These are phyloP conservation scores for Cardamine chenopodiifolia DNA, from an alignment of 345 rosid species.

Conservation along the genomic window DNA sequence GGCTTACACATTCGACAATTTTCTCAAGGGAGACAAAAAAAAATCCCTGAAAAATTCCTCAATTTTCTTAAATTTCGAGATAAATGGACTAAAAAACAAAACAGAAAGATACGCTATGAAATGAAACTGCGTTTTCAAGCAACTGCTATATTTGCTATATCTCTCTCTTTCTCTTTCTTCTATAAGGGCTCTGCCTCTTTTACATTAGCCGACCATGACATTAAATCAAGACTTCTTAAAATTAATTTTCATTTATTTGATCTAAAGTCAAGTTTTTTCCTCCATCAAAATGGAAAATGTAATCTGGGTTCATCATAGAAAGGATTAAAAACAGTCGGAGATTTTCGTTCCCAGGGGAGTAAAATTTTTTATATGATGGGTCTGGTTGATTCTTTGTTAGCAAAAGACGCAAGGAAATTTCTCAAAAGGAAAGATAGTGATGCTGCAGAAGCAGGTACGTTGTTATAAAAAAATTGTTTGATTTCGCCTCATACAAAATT, in stretches of 20 bases:
- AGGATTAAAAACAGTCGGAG: slow-evolving; percentile 24
- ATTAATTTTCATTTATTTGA: background rate
- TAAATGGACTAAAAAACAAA: background rate
- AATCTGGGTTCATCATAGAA: slow-evolving; percentile 34
- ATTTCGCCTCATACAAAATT: too few species aligned
- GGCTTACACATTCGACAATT: slow-evolving; percentile 7
- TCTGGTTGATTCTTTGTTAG: slow-evolving; percentile 51
- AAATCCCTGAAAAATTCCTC: slow-evolving; percentile 22
- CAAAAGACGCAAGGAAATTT: slow-evolving; percentile 54
- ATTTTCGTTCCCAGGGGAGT: background rate
- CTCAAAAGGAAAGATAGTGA: slow-evolving; percentile 94
- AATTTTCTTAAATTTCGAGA: slow-evolving; percentile 13
- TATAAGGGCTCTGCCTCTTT: slow-evolving; percentile 33
- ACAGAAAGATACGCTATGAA: slow-evolving; percentile 40
- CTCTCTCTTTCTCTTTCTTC: slow-evolving; percentile 9
- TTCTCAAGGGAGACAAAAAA: slow-evolving; percentile 8
- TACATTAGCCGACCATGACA: slow-evolving; percentile 18
- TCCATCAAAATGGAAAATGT: slow-evolving; percentile 29
- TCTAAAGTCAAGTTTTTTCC: slow-evolving; percentile 15
- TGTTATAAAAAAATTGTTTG: too few species aligned
- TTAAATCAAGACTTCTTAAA: background rate
- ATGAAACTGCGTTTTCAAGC: slow-evolving; percentile 44
- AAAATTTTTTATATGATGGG: slow-evolving; percentile 41
- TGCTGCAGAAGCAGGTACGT: slow-evolving; percentile 85
- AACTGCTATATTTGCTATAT: slow-evolving; percentile 18